Conservation (phyloP, 345 rosid genomes). For the Laguncularia racemosa region DNA sequence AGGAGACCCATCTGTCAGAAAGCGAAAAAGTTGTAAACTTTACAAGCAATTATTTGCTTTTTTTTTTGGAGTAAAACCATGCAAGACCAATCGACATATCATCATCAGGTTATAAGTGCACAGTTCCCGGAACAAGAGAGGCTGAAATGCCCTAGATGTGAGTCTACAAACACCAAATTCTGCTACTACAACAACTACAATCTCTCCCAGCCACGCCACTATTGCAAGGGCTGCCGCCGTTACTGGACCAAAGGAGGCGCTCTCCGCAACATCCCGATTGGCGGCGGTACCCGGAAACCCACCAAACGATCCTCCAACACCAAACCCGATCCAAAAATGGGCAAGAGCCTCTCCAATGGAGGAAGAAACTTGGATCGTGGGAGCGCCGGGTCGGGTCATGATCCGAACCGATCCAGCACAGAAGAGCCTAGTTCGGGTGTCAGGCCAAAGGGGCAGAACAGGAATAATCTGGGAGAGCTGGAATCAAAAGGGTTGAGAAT, state of each 20-base stretch:
- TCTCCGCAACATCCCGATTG: slow-evolving; percentile 86
- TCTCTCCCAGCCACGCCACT: slow-evolving; percentile 34
- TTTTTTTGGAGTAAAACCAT: neutral
- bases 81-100: slow-evolving; percentile 21
- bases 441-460: no score
- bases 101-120: slow-evolving; percentile 27
- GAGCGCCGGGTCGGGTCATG: no score
- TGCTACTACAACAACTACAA: slow-evolving; percentile 97
- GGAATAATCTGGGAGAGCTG: no score
- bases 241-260: slow-evolving; percentile 98
- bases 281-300: slow-evolving; percentile 72
- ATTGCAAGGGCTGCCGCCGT: slow-evolving; percentile 81
- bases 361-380: no score
- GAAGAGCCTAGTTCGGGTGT: no score
- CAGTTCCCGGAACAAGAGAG: slow-evolving; percentile 77
- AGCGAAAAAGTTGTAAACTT: no score
- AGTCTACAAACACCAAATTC: slow-evolving; percentile 67
- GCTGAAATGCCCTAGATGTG: slow-evolving; percentile 26
- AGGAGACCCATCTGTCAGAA: no score
- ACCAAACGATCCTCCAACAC: slow-evolving; percentile 33
- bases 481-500: no score
- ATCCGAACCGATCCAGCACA: no score
- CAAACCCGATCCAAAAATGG: neutral
- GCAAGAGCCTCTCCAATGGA: no score
- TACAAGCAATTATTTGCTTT: no score